Evolutionary conservation across 257 asterid genomes (phyloP), one percentile per base, ranked within the genome.

Genomic region (Gentiana macrophylla): DNA sequence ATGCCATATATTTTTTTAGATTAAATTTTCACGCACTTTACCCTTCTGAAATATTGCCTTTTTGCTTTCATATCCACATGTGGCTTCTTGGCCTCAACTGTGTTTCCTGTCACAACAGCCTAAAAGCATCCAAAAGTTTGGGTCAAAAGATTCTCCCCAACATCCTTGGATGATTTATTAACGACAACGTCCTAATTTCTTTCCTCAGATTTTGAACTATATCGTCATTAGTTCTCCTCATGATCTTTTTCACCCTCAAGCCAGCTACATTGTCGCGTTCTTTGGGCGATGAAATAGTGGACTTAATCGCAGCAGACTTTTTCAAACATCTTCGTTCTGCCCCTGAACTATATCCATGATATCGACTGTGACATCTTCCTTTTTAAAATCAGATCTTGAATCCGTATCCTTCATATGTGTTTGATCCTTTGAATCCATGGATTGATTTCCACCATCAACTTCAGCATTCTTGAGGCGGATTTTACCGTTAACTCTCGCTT

Each of bases 61-160:
- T 91, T 87, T 60, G 95, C 97, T 74, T 77, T 85, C 69, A 78
- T 65, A 70, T 84, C 88, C 60, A 88, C 49, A 65, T 74, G 60
- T 8, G 74, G 76, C 72, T 73, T 85, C 81, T 70, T 77, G 60
- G 73, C 70, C 62, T 88, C 94, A 65, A 85, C 69, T 56, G 67
- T 77, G 45, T 85, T 55, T 67, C 83, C 95, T 52, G 98, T 80
- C 75, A 92, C 79, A 72, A 84, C 92, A 63, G 94, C 56, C 98
- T 80, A 65, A 92, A 92, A 74, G 98, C 98, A 75, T 84, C 86
- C 62, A 92, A 72, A 76, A 92, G 94, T 65, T 87, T 88, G 86
- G 93, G 68, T 92, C 97, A 85, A 79, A 62, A 69, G 79, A 57
- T 72, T 79, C 69, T 72, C 78, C 52, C 82, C 92, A 55, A 72